phyloP scores from a whole-genome alignment of 352 stramenopile genomes.

The Globisporangium acanthophoron region DNA sequence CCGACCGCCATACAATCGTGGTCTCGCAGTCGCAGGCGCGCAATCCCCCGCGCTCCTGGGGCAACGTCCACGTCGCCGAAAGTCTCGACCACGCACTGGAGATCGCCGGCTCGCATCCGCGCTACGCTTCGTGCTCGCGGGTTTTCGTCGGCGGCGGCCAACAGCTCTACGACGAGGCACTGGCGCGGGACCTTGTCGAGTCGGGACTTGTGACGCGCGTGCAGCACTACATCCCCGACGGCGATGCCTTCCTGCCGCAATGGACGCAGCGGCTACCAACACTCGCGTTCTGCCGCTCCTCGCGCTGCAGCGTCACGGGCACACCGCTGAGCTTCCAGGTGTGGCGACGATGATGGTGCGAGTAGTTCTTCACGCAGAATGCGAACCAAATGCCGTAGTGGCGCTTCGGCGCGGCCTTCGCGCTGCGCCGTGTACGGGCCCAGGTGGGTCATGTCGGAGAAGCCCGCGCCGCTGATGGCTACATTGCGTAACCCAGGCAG shows the following conservation, averaged over 20 bases:
- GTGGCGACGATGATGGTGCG: slow-evolving; percentile 3
- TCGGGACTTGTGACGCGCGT: slow-evolving; percentile 65
- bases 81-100: slow-evolving; percentile 42
- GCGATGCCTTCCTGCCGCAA: slow-evolving; percentile 50
- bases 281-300: slow-evolving; percentile 21
- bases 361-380: too few species aligned
- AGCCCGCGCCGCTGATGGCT: background rate
- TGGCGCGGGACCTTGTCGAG: slow-evolving; percentile 32
- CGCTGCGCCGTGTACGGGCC: too few species aligned
- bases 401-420: too few species aligned
- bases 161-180: slow-evolving; percentile 52
- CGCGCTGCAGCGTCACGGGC: background rate
- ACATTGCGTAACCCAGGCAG: background rate
- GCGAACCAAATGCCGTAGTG: too few species aligned
- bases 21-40: slow-evolving; percentile 24
- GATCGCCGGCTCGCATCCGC: slow-evolving; percentile 21
- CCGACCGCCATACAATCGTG: slow-evolving; percentile 56
- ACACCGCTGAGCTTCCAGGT: slow-evolving; percentile 13
- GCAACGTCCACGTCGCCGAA: slow-evolving; percentile 22
- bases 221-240: slow-evolving; percentile 31
- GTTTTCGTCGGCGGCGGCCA: slow-evolving; percentile 65
- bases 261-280: slow-evolving; percentile 41
- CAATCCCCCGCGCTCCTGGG: slow-evolving; percentile 8
- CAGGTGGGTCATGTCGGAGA: too few species aligned
- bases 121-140: slow-evolving; percentile 31